Evolutionary conservation across 1,284 basidiomycete genomes (phyloP).

Genomic region (Austropuccinia psidii): DNA sequence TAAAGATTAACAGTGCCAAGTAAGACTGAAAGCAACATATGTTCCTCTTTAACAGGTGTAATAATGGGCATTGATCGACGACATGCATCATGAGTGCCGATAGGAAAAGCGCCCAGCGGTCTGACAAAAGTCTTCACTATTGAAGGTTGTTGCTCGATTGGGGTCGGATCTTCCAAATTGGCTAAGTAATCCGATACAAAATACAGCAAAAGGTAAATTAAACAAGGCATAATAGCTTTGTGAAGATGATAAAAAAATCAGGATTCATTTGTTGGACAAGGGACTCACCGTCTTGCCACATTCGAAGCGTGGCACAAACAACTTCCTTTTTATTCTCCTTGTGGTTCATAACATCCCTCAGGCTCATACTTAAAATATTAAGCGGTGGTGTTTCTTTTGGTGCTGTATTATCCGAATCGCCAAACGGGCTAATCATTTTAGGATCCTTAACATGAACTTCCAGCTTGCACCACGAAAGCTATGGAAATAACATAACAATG

Average conservation of each 20-base stretch:
- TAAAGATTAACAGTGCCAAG: conserved; percentile 67
- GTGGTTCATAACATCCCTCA: conserved; percentile 90
- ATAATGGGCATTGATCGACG: conserved; percentile 12
- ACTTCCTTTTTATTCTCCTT: conserved; percentile 88
- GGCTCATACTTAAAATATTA: conserved; percentile 78
- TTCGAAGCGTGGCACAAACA: conserved; percentile 72
- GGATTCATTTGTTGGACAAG: background rate
- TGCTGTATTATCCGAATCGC: conserved; percentile 63
- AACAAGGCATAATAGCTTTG: background rate
- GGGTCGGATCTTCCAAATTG: conserved; percentile 77
- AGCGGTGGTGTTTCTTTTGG: conserved; percentile 79
- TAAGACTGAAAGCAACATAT: conserved; percentile 10
- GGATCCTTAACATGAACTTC: conserved; percentile 79
- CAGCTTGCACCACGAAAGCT: conserved; percentile 92
- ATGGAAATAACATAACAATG: background rate
- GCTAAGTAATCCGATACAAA: conserved; percentile 51
- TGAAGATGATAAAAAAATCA: background rate
- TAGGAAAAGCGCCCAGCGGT: conserved; percentile 72
- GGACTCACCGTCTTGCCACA: conserved; percentile 75
- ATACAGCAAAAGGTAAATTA: conserved; percentile 7
- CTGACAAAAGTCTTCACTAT: conserved; percentile 82
- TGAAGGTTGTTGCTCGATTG: conserved; percentile 75
- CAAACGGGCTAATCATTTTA: conserved; percentile 76
- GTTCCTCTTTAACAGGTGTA: conserved; percentile 21
- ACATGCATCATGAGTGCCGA: conserved; percentile 62